phyloP scores from a whole-genome alignment of 768 basidiomycete species.

The Piloderma croceum region DNA sequence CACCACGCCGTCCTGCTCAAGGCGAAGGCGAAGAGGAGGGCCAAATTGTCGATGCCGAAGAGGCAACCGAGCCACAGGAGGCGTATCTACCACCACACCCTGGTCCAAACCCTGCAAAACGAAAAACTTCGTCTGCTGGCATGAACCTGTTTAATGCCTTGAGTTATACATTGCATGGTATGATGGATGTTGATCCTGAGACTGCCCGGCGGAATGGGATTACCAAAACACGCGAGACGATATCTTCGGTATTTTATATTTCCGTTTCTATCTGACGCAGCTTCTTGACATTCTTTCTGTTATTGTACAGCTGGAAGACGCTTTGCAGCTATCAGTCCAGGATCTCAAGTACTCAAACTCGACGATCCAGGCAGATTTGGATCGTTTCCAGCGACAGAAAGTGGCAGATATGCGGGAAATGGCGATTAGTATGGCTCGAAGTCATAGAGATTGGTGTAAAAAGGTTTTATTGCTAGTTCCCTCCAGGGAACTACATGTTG shows the following conservation, averaged over 20 bases:
- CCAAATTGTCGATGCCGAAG: constrained; percentile 25
- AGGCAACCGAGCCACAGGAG: constrained; percentile 32
- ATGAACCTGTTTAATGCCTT: constrained; percentile 88
- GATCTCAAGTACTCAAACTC: constrained; percentile 95
- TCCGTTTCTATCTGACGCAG: too few species aligned
- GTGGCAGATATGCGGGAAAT: constrained; percentile 94
- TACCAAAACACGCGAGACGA: constrained; percentile 88
- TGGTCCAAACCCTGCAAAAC: constrained; percentile 54
- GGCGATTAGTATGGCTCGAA: constrained; percentile 83
- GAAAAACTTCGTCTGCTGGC: constrained; percentile 59
- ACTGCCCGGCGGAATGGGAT: constrained; percentile 90
- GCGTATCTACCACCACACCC: constrained; percentile 68
- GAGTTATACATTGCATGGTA: constrained; percentile 91
- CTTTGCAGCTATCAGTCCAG: constrained; percentile 83
- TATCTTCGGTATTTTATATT: constrained; percentile 93
- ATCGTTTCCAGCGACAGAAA: constrained; percentile 97
- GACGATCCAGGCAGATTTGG: constrained; percentile 95
- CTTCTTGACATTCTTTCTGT: too few species aligned
- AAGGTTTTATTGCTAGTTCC: constrained; percentile 49
- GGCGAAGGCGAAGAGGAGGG: constrained; percentile 18
- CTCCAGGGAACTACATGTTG: constrained; percentile 13
- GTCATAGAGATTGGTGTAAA: constrained; percentile 95
- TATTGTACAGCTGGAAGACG: constrained; percentile 82
- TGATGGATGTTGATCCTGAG: constrained; percentile 99
- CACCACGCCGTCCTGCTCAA: constrained; percentile 14